Percentiles rank a stretch among this genome's conserved stretches.
phyloP scores from a whole-genome alignment of 495 filamentous ascomycete genomes.

The Pyrenopolyporus hunteri region DNA sequence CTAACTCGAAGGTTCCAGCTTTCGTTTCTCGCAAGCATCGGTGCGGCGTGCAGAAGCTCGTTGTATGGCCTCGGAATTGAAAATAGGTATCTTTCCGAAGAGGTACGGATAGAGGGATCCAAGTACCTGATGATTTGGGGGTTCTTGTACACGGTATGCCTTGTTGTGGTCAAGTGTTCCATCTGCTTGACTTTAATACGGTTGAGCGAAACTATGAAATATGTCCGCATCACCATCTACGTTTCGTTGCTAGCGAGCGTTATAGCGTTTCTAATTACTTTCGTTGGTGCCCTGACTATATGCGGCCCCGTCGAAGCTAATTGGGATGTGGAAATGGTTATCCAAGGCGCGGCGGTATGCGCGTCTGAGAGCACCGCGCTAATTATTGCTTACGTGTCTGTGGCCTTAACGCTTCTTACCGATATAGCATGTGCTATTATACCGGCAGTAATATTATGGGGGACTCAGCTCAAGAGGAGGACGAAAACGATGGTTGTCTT shows the following conservation, averaged over 20 bases:
- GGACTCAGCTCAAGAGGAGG: constrained; percentile 19
- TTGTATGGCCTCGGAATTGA: constrained; percentile 2
- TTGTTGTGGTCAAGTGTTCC: constrained; percentile 25
- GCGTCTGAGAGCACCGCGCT: neutral
- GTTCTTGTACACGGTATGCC: constrained; percentile 17
- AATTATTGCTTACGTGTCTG: constrained; percentile 7
- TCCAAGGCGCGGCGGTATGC: constrained; percentile 9
- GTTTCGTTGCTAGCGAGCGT: neutral
- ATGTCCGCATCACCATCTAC: constrained; percentile 15
- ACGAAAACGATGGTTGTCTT: constrained; percentile 18
- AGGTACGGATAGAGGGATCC: neutral
- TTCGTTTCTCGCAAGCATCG: constrained; percentile 3
- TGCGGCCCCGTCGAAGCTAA: constrained; percentile 17
- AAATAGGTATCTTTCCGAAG: neutral
- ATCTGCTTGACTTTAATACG: constrained; percentile 32
- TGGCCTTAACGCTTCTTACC: constrained; percentile 14
- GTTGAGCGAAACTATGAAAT: constrained; percentile 14
- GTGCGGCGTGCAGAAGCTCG: neutral
- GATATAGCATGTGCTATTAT: constrained; percentile 28
- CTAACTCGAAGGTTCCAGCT: constrained; percentile 12
- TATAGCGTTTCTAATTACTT: neutral
- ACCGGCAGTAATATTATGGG: constrained; percentile 31
- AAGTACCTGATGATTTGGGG: constrained; percentile 30
- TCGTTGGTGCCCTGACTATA: constrained; percentile 7
- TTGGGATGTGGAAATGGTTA: constrained; percentile 13